Evolutionary conservation across 1,284 basidiomycete genomes (phyloP), one percentile per base, ranked within the genome.

Genomic region (Schizophyllum amplum): DNA sequence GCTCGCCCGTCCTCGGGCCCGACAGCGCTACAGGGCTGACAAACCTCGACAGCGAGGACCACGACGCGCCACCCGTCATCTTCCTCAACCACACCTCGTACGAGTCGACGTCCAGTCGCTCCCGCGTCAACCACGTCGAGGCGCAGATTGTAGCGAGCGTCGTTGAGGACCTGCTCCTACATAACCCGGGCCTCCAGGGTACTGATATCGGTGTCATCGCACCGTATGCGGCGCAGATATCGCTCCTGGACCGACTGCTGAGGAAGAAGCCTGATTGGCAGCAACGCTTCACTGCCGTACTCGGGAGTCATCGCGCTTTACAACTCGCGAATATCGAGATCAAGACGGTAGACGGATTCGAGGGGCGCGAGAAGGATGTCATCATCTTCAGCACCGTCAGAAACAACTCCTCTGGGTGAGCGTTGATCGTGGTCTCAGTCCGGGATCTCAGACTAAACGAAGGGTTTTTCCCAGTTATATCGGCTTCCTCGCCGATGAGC

Each of bases 341-440:
- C 64, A 90, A 87, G 70, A 94, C 92, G 0, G 92, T 95, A 7
- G 92, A 95, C 66, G 94, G 93, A 15, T 98, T 96, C 68, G 92
- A 98, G 69, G 94, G 94, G 1, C 80, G 93, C 52, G 92, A 98
- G 73, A 97, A 97, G 74, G 84, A 90, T 13, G 85, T 94, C 24
- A 91, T 97, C 63, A 77, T 97, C 53, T 94, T 97, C 67, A 92
- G 89, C 48, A 94, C 93, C 0, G 92, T 94, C 51, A 80, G 94
- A 54, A 89, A 87, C 66, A 94, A 95, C 65, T 61, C 74, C 5
- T 70, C 67, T 5, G 89, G 89, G 27, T 33, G 5, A 33, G 27
- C 27, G 27, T 13, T 6, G 27, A 5, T 33, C 27, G 27, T 33
- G 27, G 6, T 33, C 27, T 33, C 27, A 13, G 13, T 33, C 13